Percentiles rank a stretch among this genome's conserved stretches.
phyloP scores from a whole-genome alignment of 2,329 filamentous ascomycete genomes.

The Coniochaeta pulveracea region DNA sequence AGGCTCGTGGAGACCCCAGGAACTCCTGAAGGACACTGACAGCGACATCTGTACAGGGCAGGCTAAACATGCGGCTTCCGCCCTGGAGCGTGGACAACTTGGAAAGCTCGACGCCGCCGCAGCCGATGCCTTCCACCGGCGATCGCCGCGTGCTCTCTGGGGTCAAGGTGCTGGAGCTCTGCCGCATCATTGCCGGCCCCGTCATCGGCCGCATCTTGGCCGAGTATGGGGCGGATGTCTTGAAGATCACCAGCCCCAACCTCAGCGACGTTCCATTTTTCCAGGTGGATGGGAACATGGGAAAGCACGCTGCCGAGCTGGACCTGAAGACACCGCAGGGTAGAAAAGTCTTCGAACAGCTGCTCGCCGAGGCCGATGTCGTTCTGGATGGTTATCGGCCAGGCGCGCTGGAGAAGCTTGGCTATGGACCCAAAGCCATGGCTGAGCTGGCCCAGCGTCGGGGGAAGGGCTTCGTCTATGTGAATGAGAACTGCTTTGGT shows the following conservation, averaged over 20 bases:
- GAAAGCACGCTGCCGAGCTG: slow-evolving; percentile 55
- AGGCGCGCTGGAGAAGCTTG: slow-evolving; percentile 50
- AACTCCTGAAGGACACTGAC: too few relatives aligned
- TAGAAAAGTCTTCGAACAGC: slow-evolving; percentile 40
- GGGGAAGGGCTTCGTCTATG: slow-evolving; percentile 53
- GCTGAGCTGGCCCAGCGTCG: slow-evolving; percentile 38
- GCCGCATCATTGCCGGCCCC: slow-evolving; percentile 65
- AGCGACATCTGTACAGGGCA: background rate
- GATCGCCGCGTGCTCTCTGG: slow-evolving; percentile 29
- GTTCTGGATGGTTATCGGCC: slow-evolving; percentile 59
- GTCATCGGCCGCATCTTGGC: slow-evolving; percentile 58
- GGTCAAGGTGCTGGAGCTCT: slow-evolving; percentile 63
- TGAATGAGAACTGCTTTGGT: slow-evolving; percentile 63
- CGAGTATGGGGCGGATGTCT: slow-evolving; percentile 65
- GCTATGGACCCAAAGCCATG: slow-evolving; percentile 46
- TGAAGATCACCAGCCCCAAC: slow-evolving; percentile 58
- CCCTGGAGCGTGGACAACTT: slow-evolving; percentile 17
- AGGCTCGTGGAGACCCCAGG: too few relatives aligned
- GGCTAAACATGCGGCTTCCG: slow-evolving; percentile 13
- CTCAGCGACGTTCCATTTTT: slow-evolving; percentile 62
- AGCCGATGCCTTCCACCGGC: background rate
- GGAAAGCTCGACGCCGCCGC: slow-evolving; percentile 5
- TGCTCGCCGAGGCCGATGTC: slow-evolving; percentile 53
- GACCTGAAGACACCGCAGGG: slow-evolving; percentile 47
- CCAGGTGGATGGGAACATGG: slow-evolving; percentile 61